phyloP scores from a whole-genome alignment of 495 filamentous ascomycete species.

The Hypomontagnella submonticulosa region DNA sequence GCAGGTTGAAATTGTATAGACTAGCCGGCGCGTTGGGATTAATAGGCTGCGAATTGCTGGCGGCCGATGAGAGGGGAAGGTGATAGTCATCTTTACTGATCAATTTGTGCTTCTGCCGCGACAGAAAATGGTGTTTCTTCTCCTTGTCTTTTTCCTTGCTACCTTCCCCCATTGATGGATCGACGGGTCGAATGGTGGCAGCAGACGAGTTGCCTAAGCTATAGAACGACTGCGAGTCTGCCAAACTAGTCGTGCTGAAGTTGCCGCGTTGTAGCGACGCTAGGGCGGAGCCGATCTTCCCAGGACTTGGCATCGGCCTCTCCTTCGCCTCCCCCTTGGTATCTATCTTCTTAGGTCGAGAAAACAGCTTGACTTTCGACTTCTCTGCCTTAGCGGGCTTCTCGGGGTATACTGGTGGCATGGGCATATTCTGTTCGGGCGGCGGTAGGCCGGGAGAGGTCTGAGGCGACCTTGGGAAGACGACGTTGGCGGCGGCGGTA shows the following conservation, averaged over 20 bases:
- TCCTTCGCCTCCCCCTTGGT: slow-evolving; percentile 78
- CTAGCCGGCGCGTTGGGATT: slow-evolving; percentile 87
- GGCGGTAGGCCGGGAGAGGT: slow-evolving; percentile 61
- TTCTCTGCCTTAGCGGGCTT: slow-evolving; percentile 78
- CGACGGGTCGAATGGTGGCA: slow-evolving; percentile 72
- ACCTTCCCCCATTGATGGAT: slow-evolving; percentile 52
- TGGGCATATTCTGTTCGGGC: slow-evolving; percentile 44
- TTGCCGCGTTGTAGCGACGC: slow-evolving; percentile 73
- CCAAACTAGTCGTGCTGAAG: slow-evolving; percentile 79
- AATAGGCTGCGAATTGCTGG: slow-evolving; percentile 86
- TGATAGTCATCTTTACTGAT: slow-evolving; percentile 84
- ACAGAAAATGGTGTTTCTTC: slow-evolving; percentile 85
- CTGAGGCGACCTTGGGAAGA: slow-evolving; percentile 75
- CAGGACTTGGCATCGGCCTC: slow-evolving; percentile 80
- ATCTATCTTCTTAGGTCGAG: slow-evolving; percentile 83
- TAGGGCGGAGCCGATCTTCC: slow-evolving; percentile 74
- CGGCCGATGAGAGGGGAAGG: slow-evolving; percentile 85
- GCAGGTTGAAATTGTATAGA: slow-evolving; percentile 75
- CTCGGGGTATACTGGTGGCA: slow-evolving; percentile 63
- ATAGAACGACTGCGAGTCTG: slow-evolving; percentile 82
- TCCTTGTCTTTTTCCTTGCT: slow-evolving; percentile 68
- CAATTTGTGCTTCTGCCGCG: slow-evolving; percentile 89
- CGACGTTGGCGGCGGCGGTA: slow-evolving; percentile 84
- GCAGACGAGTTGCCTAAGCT: slow-evolving; percentile 84
- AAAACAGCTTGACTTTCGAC: slow-evolving; percentile 92